A percentile compares a stretch with the other conserved stretches of the same genome.
phyloP scores from a whole-genome alignment of 2,329 filamentous ascomycete genomes.

The Epichloe aotearoae region DNA sequence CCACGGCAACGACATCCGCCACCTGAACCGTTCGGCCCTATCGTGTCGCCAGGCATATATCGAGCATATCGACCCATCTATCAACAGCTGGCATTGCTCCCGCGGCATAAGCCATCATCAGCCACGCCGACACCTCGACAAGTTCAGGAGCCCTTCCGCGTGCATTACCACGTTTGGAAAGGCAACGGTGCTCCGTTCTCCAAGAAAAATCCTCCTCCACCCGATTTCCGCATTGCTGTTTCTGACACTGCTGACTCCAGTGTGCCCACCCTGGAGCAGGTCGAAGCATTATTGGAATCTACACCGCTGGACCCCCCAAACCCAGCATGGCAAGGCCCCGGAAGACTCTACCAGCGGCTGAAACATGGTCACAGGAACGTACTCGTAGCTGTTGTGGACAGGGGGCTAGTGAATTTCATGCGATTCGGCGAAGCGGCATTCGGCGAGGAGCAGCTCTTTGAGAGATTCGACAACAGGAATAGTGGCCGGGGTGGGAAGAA shows the following conservation, averaged over 20 bases:
- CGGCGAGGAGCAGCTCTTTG: slow-evolving; percentile 58
- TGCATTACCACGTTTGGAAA: slow-evolving; percentile 78
- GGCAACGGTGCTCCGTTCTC: slow-evolving; percentile 46
- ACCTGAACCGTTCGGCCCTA: slow-evolving; percentile 34
- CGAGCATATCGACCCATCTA: slow-evolving; percentile 61
- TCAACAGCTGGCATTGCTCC: slow-evolving; percentile 59
- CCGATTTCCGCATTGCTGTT: slow-evolving; percentile 77
- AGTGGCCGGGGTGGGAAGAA: slow-evolving; percentile 28
- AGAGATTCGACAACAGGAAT: slow-evolving; percentile 35
- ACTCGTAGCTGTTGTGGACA: slow-evolving; percentile 76
- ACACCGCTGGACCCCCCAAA: slow-evolving; percentile 57
- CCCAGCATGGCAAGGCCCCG: slow-evolving; percentile 25
- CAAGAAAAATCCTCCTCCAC: slow-evolving; percentile 63
- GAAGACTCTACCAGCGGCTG: slow-evolving; percentile 57
- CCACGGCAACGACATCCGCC: slow-evolving; percentile 13
- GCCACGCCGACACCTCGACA: slow-evolving; percentile 13
- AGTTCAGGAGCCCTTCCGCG: slow-evolving; percentile 45
- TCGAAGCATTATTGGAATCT: slow-evolving; percentile 57
- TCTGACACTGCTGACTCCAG: slow-evolving; percentile 59
- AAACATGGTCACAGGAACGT: slow-evolving; percentile 79
- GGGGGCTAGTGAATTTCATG: slow-evolving; percentile 81
- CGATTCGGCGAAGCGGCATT: slow-evolving; percentile 71
- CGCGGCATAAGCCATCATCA: slow-evolving; percentile 47
- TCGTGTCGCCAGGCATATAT: slow-evolving; percentile 50
- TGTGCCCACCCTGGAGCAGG: slow-evolving; percentile 60